Evolutionary conservation across 176 grass and related monocot species (phyloP).

Genomic region (Ensete ventricosum): DNA sequence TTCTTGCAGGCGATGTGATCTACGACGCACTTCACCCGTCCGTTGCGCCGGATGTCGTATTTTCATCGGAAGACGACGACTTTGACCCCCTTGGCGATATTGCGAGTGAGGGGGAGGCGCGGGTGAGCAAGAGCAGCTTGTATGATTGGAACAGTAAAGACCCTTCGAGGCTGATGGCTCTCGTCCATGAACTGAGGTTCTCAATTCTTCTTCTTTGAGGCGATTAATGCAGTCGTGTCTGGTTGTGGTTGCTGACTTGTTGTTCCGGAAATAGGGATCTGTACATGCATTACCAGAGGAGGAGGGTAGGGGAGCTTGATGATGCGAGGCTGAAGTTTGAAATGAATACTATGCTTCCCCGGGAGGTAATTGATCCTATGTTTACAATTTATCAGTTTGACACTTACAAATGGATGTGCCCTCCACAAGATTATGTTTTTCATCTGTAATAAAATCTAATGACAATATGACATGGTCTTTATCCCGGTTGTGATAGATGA

Average conservation of each 20-base stretch:
- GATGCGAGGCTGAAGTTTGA: conserved; percentile 87
- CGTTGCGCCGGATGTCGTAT: conserved; percentile 66
- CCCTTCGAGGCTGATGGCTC: conserved; percentile 34
- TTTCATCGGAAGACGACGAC: conserved; percentile 49
- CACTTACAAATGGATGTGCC: no score
- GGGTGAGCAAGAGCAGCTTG: conserved; percentile 44
- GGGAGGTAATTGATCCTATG: conserved; percentile 43
- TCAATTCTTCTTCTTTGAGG: background rate
- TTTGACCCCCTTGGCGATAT: conserved; percentile 50
- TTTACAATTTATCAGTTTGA: background rate
- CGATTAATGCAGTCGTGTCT: background rate
- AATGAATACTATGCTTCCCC: conserved; percentile 74
- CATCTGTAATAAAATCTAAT: background rate
- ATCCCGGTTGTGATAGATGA: no score
- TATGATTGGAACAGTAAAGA: conserved; percentile 48
- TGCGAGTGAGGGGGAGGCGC: conserved; percentile 21
- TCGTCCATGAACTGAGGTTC: conserved; percentile 61
- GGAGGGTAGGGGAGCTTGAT: conserved; percentile 42
- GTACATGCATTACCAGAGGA: conserved; percentile 81
- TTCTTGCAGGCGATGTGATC: conserved; percentile 72
- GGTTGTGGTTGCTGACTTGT: conserved; percentile 1
- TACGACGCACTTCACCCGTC: conserved; percentile 65
- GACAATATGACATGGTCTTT: background rate
- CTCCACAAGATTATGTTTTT: background rate
- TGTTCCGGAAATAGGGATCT: conserved; percentile 38